A percentile compares a stretch with the other conserved stretches of the same genome.
phyloP scores from a whole-genome alignment of 2,329 filamentous ascomycete species.

The Zelopaecilomyces penicillatus region DNA sequence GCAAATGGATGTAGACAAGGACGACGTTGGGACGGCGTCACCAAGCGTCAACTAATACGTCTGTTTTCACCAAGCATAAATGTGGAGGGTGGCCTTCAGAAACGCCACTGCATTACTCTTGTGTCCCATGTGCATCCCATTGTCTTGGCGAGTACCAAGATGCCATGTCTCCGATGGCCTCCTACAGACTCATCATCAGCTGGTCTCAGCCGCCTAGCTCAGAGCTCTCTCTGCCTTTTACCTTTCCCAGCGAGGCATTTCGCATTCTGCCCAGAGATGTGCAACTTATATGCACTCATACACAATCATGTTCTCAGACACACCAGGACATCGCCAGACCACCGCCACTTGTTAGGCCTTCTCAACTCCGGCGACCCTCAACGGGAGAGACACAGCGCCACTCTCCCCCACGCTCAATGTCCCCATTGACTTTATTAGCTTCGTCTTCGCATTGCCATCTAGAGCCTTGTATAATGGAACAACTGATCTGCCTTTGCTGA shows the following conservation, averaged over 20 bases:
- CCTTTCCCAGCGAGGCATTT: too few relatives aligned
- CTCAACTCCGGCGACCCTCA: background rate
- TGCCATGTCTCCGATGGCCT: constrained; percentile 3
- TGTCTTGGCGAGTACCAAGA: background rate
- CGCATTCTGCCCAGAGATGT: too few relatives aligned
- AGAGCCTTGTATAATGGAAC: too few relatives aligned
- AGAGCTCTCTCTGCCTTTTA: background rate
- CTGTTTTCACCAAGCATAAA: too few relatives aligned
- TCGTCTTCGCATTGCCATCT: too few relatives aligned
- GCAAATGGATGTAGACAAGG: background rate
- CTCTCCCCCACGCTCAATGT: background rate
- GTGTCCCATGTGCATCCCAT: background rate
- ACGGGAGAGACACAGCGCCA: background rate
- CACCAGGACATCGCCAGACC: background rate
- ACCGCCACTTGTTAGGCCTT: background rate
- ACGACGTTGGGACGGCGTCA: background rate
- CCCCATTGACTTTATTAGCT: too few relatives aligned
- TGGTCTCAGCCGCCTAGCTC: constrained; percentile 4
- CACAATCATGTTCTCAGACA: background rate
- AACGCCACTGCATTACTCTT: constrained; percentile 2
- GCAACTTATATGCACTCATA: too few relatives aligned
- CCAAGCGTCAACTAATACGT: background rate
- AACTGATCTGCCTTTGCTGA: too few relatives aligned
- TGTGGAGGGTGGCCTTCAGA: background rate
- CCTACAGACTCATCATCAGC: constrained; percentile 3